Evolutionary conservation across 495 filamentous ascomycete genomes (phyloP).

Genomic region (Neurospora tetraspora): DNA sequence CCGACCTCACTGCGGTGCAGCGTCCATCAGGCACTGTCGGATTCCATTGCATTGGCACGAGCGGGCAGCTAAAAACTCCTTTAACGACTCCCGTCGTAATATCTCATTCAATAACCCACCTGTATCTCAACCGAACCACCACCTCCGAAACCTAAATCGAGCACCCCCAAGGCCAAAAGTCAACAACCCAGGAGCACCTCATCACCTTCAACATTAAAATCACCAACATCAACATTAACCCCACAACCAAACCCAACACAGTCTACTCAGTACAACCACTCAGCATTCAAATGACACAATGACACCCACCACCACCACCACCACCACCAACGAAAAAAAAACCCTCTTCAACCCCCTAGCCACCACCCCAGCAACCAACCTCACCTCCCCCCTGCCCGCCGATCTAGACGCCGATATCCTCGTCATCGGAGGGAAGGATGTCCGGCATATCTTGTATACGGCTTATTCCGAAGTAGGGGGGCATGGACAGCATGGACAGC

Average conservation of each 20-base stretch:
- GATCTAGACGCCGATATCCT: constrained; percentile 39
- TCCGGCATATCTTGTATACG: constrained; percentile 42
- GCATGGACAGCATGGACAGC: too few relatives aligned
- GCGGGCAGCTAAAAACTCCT: too few relatives aligned
- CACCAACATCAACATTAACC: neutral
- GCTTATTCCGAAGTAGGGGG: constrained; percentile 20
- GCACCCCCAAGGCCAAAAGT: too few relatives aligned
- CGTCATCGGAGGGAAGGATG: constrained; percentile 43
- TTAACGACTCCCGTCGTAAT: too few relatives aligned
- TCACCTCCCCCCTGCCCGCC: constrained; percentile 38
- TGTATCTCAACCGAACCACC: too few relatives aligned
- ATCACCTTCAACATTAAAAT: neutral
- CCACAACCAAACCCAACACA: neutral
- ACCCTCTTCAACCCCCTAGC: constrained; percentile 38
- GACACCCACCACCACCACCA: neutral
- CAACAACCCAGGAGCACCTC: too few relatives aligned
- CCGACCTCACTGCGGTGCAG: neutral
- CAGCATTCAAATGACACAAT: neutral
- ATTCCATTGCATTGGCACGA: neutral
- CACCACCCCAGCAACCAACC: constrained; percentile 40
- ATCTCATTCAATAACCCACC: too few relatives aligned
- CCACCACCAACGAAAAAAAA: neutral
- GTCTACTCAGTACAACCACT: neutral
- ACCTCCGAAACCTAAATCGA: too few relatives aligned
- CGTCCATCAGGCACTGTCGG: neutral